Conservation (phyloP, 768 basidiomycete genomes). For the Butyriboletus loyo region DNA sequence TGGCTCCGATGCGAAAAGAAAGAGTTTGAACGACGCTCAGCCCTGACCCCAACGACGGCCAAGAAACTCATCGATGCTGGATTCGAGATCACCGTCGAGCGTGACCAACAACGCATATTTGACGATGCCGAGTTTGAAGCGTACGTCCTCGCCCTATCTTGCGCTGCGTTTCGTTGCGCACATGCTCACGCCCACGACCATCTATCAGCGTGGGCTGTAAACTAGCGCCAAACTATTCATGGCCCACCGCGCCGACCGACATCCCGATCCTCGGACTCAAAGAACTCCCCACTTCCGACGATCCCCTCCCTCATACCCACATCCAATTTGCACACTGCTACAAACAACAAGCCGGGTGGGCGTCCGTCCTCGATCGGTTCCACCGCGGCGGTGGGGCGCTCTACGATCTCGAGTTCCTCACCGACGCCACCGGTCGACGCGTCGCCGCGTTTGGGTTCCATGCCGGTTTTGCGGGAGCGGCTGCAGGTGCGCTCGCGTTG, state of each 20-base stretch:
- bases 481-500: conserved; percentile 80
- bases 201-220: conserved; percentile 91
- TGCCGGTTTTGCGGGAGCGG: conserved; percentile 98
- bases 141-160: conserved; percentile 47
- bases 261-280: conserved; percentile 93
- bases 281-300: conserved; percentile 82
- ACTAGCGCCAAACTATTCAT: conserved; percentile 83
- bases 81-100: conserved; percentile 88
- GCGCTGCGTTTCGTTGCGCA: too few species aligned
- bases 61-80: conserved; percentile 85
- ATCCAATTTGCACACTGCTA: conserved; percentile 99
- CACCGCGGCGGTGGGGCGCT: conserved; percentile 76
- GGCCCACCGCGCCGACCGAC: conserved; percentile 74
- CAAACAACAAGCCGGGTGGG: conserved; percentile 94
- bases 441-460: conserved; percentile 98
- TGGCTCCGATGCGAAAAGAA: conserved; percentile 99
- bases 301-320: conserved; percentile 88
- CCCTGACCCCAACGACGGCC: conserved; percentile 88
- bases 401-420: conserved; percentile 96
- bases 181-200: neutral
- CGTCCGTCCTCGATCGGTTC: conserved; percentile 81
- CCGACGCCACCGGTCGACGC: conserved; percentile 77
- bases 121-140: conserved; percentile 88
- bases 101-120: conserved; percentile 93
- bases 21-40: conserved; percentile 88